Evolutionary conservation across 805 yeast species (phyloP).

Genomic region (Candida golubevii): DNA sequence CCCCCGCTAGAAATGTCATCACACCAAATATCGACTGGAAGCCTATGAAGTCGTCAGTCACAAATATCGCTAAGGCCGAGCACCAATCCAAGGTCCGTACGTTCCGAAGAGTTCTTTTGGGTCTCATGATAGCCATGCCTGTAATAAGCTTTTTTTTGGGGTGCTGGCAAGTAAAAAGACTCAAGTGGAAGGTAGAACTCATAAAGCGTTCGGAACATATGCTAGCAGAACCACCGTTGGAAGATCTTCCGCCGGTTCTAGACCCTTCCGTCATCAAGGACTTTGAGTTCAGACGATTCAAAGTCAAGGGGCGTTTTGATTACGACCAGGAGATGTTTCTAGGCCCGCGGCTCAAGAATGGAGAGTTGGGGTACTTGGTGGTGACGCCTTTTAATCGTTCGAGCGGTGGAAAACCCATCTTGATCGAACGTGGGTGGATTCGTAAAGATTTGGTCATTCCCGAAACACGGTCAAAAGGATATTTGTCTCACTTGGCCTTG

Average conservation of each 20-base stretch:
- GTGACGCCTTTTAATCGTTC: constrained; percentile 78
- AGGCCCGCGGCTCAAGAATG: constrained; percentile 78
- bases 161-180: constrained; percentile 84
- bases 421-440: constrained; percentile 93
- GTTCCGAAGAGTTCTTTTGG: constrained; percentile 38
- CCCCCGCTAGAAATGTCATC: constrained; percentile 27
- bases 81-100: constrained; percentile 34
- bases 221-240: constrained; percentile 66
- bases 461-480: constrained; percentile 41
- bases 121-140: constrained; percentile 71
- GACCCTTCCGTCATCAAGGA: constrained; percentile 63
- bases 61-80: constrained; percentile 36
- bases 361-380: constrained; percentile 67
- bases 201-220: constrained; percentile 82
- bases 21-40: constrained; percentile 83
- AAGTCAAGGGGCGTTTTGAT: constrained; percentile 72
- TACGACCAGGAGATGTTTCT: constrained; percentile 85
- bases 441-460: constrained; percentile 61
- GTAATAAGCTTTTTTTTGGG: constrained; percentile 81
- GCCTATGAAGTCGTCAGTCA: constrained; percentile 54
- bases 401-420: constrained; percentile 69
- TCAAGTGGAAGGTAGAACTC: constrained; percentile 83
- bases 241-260: constrained; percentile 58
- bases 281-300: constrained; percentile 78
- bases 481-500: constrained; percentile 62